Base-by-base conservation (phyloP, 2,329 filamentous ascomycete species). In the Sporothrix luriei region DNA sequence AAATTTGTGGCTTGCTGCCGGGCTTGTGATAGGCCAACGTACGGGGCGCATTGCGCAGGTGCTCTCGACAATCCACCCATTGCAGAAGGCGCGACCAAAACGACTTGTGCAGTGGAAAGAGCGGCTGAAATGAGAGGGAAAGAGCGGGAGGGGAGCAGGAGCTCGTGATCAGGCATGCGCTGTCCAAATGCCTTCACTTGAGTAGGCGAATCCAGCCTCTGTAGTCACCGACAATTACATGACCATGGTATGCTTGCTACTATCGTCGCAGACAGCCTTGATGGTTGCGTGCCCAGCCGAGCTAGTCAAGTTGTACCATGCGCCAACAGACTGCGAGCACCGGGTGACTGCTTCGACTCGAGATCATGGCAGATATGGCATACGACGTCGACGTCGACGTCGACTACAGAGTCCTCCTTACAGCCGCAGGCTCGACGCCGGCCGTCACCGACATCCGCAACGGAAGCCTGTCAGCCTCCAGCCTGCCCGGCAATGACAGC, bases 1-100 rank as follows among this genome's bases (percentile, higher is more conserved):
- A 52, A 51, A 62, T 68, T 38, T 24, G 55, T 68, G 67, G 67
- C 55, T 62, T 68, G 67, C 55, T 62, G 43, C 19, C 1, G 3
- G 19, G 54, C 29, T 21, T 26, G 46, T 68, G 55, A 68, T 68
- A 62, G 67, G 67, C n/a, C 38, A 52, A 21, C 29, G 14, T 16
- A 59, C 14, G 55, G 55, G 19, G 33, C 29, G 55, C 55, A 59
- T 10, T 65, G 33, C n/a, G 29, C 33, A 61, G 33, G 33, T 43
- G 55, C 33, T 21, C 11, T 66, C 33, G 26, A 29, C 48, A 48
- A 66, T 54, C 4, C 48, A 6, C 48, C 46, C 19, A 24, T 43
- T 46, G 40, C 11, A 16, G 40, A 16, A 13, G 4, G 40, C 13
- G 40, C 40, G 11, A 24, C 38, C 9, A 40, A 38, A 1, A 33